Evolutionary conservation across 495 filamentous ascomycete genomes (phyloP).

Genomic region (Hypoxylon fuscum): DNA sequence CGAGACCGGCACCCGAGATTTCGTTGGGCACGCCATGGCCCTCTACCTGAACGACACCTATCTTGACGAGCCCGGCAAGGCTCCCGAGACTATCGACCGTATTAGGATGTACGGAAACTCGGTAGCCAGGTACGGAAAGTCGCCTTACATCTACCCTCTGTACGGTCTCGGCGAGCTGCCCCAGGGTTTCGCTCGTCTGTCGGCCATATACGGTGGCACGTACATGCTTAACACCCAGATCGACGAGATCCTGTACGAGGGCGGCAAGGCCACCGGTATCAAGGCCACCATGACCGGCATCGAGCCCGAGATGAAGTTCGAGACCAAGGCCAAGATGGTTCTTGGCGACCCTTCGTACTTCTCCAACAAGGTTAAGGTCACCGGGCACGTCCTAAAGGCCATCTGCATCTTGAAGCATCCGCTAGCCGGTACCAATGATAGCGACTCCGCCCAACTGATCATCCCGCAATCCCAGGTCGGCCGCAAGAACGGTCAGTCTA

Average conservation of each 20-base stretch:
- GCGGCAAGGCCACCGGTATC: conserved; percentile 86
- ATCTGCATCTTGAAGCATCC: conserved; percentile 98
- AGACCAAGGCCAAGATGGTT: conserved; percentile 95
- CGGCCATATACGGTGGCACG: conserved; percentile 97
- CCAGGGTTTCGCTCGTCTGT: conserved; percentile 96
- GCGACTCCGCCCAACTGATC: conserved; percentile 93
- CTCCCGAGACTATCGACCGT: conserved; percentile 87
- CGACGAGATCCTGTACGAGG: conserved; percentile 85
- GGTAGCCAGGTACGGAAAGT: conserved; percentile 97
- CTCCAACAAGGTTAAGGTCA: conserved; percentile 83
- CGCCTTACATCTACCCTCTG: conserved; percentile 98
- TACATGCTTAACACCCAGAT: conserved; percentile 98
- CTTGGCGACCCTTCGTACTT: conserved; percentile 98
- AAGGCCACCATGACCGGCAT: conserved; percentile 95
- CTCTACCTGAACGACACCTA: conserved; percentile 91
- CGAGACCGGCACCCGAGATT: conserved; percentile 91
- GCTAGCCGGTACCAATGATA: conserved; percentile 82
- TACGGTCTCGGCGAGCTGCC: conserved; percentile 98
- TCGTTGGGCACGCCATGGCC: conserved; percentile 98
- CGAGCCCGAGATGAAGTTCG: conserved; percentile 88
- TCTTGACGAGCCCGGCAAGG: conserved; percentile 73
- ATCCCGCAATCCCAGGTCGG: conserved; percentile 97
- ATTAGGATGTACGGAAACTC: conserved; percentile 97
- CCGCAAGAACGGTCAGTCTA: conserved; percentile 81
- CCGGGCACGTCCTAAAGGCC: conserved; percentile 90